phyloP scores from a whole-genome alignment of 805 yeast genomes.

The Sporopachydermia lactativora region DNA sequence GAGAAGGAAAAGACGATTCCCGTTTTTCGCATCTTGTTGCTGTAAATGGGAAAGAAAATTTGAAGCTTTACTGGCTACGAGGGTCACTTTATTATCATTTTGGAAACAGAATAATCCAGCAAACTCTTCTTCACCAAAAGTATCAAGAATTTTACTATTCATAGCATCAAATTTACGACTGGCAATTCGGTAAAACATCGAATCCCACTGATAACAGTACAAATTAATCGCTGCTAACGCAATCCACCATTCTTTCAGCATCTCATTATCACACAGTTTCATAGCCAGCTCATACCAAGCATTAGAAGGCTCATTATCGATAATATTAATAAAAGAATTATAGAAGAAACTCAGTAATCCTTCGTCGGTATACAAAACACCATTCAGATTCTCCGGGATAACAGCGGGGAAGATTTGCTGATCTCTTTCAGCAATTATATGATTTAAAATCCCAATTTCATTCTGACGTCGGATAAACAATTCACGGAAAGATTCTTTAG shows the following conservation, averaged over 20 bases:
- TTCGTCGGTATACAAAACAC: no score
- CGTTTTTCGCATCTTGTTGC: not conserved
- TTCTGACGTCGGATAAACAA: not conserved
- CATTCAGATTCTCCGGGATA: not conserved
- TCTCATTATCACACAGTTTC: not conserved
- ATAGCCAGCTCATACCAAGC: not conserved
- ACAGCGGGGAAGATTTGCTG: not conserved
- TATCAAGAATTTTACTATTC: not conserved
- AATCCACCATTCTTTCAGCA: not conserved
- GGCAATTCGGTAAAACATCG: not conserved
- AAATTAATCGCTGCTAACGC: not conserved
- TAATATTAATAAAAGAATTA: not conserved
- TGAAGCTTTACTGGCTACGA: not conserved
- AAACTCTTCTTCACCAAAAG: not conserved
- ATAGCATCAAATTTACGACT: not conserved
- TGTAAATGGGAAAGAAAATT: not conserved
- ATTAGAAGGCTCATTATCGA: conserved; percentile 1
- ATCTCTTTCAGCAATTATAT: not conserved
- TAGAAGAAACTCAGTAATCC: not conserved
- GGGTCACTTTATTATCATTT: not conserved
- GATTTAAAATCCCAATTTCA: not conserved
- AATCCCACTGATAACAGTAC: not conserved
- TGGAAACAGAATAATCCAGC: not conserved
- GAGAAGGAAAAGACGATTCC: not conserved
- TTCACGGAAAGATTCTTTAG: not conserved